A percentile compares a stretch with the other conserved stretches of the same genome.
phyloP scores from a whole-genome alignment of 306 rosid genomes.

The Cucurbita pepo region DNA sequence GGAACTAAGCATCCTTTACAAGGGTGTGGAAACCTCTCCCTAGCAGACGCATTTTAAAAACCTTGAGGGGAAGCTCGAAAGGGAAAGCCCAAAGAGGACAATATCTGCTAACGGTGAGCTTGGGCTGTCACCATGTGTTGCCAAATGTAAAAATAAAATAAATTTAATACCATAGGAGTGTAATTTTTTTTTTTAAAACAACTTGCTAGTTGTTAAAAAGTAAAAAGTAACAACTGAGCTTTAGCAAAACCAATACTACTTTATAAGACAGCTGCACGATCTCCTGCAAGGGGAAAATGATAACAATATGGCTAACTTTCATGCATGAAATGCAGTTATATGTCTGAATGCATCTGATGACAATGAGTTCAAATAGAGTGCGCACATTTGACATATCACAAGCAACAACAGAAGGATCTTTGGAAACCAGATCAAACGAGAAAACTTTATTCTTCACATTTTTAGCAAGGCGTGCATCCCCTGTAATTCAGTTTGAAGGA shows the following conservation, averaged over 20 bases:
- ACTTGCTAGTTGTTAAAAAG: neutral
- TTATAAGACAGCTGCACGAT: neutral
- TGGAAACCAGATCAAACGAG: conserved; percentile 84
- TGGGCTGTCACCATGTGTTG: too few relatives aligned
- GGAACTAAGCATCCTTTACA: too few relatives aligned
- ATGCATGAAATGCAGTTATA: neutral
- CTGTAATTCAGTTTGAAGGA: conserved; percentile 23
- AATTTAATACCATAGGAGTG: too few relatives aligned
- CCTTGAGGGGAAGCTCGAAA: too few relatives aligned
- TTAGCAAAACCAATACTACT: too few relatives aligned
- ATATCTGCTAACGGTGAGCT: too few relatives aligned
- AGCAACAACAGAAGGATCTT: conserved; percentile 60
- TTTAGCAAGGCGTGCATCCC: conserved; percentile 80
- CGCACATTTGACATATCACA: conserved; percentile 90
- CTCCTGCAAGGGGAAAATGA: neutral
- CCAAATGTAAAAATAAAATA: too few relatives aligned
- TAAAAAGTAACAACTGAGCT: neutral
- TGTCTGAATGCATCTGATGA: neutral
- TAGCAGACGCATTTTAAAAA: too few relatives aligned
- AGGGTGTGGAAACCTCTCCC: too few relatives aligned
- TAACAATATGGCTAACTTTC: neutral
- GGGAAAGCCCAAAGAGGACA: too few relatives aligned
- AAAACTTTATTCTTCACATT: conserved; percentile 68
- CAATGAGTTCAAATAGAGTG: conserved; percentile 4
- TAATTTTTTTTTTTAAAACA: neutral